Base-by-base conservation (phyloP, 23 red algal genomes). In the Gracilariopsis chorda region DNA sequence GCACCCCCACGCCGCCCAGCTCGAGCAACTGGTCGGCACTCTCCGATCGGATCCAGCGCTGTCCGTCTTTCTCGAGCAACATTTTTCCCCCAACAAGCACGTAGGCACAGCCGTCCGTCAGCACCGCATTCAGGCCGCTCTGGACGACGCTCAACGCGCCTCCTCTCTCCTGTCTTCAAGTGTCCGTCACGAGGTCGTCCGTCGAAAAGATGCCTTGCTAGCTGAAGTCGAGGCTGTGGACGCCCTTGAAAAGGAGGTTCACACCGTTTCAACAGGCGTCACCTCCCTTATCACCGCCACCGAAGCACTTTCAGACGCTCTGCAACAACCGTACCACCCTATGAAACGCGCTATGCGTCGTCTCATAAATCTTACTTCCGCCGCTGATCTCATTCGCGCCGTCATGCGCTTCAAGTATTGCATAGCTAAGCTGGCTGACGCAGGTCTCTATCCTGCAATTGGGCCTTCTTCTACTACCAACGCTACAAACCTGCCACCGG, bases 131-230 rank as follows among this genome's bases (percentile, higher is more conserved):
- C 61, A 64, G 27, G 51, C 85, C 25, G 76, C 93, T 12, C 93
- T 95, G 2, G 67, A 78, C 6, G 93, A 82, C 10, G 81, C 93
- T 17, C 85, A 88, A 33, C 36, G 69, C 59, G 93, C 93, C 23
- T 88, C 85, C 29, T 47, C 82, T 17, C 86, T 80, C 71, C 72
- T 95, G 33, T 63, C 86, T 37, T 78, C 84, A 28, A 80, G 55
- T 48, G 93, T 95, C 12, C 87, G 93, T 35, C 85, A 89, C 20
- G 86, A 95, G 39, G 93, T 95, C 19, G 76, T 95, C 43, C 87
- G 84, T 47, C 80, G 85, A 2, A 87, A 95, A 64, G 93, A 95
- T 51, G 93, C 93, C 7, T 72, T 95, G 7, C 79, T 95, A 29
- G 86, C 82, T 12, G 93, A 95, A 47, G 93, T 95, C 11, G 93